Evolutionary conservation across 2,329 filamentous ascomycete species (phyloP), one percentile per base, ranked within the genome.

Genomic region (Coniochaeta ligniaria): DNA sequence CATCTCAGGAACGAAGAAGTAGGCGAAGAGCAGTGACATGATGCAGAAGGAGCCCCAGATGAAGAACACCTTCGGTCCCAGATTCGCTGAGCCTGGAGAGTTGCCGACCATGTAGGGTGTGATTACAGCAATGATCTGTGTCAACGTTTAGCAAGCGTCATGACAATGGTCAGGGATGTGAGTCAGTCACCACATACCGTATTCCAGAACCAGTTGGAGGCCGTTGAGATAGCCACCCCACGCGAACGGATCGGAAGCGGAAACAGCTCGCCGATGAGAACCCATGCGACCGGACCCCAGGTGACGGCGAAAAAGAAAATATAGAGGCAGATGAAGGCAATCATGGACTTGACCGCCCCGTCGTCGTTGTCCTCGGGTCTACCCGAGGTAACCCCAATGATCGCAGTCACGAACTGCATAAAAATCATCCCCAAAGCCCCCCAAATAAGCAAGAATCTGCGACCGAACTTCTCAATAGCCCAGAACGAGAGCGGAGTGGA

Each of bases 161-260:
- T 3, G 17, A 41, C 3, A 17, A 9, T 16, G 3, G 11, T 38
- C 38, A n/a, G 7, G 38, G n/a, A 41, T 20, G 38, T n/a, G 3
- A 41, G 38, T n/a, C 38, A n/a, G 38, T 41, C 38, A 41, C 17
- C 38, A 41, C 54, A 11, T 57, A 57, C 54, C 16, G 83, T 88
- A 73, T 87, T 89, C 86, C 86, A 90, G 63, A 90, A 80, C 88
- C 88, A 91, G 79, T 91, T 91, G 62, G 84, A 87, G 26, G 87
- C 83, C 14, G 88, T 90, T 17, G 87, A 88, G 58, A 91, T 79
- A 67, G 81, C 87, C 59, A 91, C 87, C 75, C 88, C 88, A 67
- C 86, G 54, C n/a, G 54, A 57, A 11, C 54, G 54, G 54, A 57
- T 36, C n/a, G 54, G 54, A 22, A 88, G 78, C 1, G 84, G 84